Evolutionary conservation across 2,329 filamentous ascomycete genomes (phyloP).

Genomic region (Aspergillus neotritici): DNA sequence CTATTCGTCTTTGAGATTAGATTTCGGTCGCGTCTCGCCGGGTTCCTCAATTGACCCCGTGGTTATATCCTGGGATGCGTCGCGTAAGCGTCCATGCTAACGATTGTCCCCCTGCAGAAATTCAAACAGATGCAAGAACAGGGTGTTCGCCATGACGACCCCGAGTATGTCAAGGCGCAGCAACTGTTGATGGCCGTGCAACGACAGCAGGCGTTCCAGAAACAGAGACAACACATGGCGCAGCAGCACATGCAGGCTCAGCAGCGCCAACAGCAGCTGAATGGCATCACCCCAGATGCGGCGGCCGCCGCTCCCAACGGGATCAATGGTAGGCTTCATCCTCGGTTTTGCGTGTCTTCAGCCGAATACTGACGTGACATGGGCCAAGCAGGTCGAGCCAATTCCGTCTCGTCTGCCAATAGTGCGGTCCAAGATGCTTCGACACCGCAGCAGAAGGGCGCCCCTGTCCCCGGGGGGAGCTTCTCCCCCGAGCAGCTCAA

Average conservation of each 20-base stretch:
- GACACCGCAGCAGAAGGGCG: conserved; percentile 25
- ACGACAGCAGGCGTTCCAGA: conserved; percentile 54
- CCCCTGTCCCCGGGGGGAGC: conserved; percentile 43
- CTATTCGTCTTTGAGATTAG: neutral
- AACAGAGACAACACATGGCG: conserved; percentile 46
- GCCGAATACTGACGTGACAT: neutral
- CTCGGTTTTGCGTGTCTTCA: neutral
- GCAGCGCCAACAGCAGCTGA: conserved; percentile 43
- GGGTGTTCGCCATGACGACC: conserved; percentile 74
- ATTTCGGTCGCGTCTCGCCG: neutral
- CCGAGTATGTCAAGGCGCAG: conserved; percentile 78
- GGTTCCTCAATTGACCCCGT: neutral
- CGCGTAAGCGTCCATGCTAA: neutral
- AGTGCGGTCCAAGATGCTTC: conserved; percentile 19
- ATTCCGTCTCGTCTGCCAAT: conserved; percentile 30
- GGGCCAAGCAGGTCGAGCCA: conserved; percentile 28
- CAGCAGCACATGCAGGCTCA: conserved; percentile 39
- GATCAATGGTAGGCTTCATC: conserved; percentile 33
- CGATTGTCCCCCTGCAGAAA: conserved; percentile 57
- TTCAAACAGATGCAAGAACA: conserved; percentile 82
- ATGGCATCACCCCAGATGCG: conserved; percentile 30
- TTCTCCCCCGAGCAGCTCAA: conserved; percentile 75
- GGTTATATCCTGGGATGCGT: neutral
- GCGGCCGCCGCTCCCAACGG: conserved; percentile 33
- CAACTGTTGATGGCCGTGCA: conserved; percentile 69